phyloP scores from a whole-genome alignment of 345 rosid species.

The Eutrema yunnanense region DNA sequence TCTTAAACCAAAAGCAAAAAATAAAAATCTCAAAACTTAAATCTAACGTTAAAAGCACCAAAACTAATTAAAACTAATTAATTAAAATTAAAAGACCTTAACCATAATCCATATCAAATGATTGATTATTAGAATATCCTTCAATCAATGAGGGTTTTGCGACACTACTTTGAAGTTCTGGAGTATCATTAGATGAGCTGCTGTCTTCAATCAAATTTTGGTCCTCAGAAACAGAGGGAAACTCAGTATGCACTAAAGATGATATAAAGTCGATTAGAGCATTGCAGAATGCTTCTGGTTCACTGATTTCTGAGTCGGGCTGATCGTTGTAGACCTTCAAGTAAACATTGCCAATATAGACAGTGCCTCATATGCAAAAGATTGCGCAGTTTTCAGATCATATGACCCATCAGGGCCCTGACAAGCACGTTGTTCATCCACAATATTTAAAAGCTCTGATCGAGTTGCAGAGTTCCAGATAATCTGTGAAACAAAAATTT shows the following conservation, averaged over 20 bases:
- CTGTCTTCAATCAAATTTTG: constrained; percentile 26
- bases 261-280: constrained; percentile 86
- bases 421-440: constrained; percentile 77
- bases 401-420: constrained; percentile 93
- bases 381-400: constrained; percentile 70
- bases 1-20: no score
- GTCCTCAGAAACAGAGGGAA: constrained; percentile 34
- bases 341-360: constrained; percentile 89
- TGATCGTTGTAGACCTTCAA: constrained; percentile 97
- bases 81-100: no score
- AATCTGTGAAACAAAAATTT: constrained; percentile 49
- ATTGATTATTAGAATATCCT: constrained; percentile 38
- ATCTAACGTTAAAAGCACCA: no score
- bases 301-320: constrained; percentile 92
- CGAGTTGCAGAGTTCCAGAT: constrained; percentile 97
- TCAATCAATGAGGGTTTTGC: constrained; percentile 37
- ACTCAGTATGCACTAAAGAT: constrained; percentile 50
- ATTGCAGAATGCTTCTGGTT: constrained; percentile 87
- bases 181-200: constrained; percentile 33
- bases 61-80: no score
- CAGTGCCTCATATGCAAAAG: constrained; percentile 72
- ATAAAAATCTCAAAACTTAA: no score
- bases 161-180: constrained; percentile 35
- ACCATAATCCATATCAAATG: background rate
- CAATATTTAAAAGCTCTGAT: constrained; percentile 84